phyloP scores from a whole-genome alignment of 129 eudicot genomes.

The Tagetes patula region DNA sequence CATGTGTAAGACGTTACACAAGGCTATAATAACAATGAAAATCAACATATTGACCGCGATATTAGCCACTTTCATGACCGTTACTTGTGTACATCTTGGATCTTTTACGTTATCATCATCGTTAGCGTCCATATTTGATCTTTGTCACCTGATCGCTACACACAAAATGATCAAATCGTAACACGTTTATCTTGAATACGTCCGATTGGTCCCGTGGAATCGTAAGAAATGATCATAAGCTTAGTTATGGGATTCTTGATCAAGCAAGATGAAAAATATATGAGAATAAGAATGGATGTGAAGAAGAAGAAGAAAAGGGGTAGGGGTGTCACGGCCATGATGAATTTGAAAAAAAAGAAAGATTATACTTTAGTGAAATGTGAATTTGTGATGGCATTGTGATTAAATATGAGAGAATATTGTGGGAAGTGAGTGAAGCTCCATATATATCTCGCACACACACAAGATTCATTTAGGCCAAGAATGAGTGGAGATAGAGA shows the following conservation, averaged over 20 bases:
- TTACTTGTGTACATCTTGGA: slow-evolving; percentile 42
- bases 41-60: slow-evolving; percentile 68
- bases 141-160: background rate
- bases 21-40: slow-evolving; percentile 49
- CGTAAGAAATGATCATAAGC: slow-evolving; percentile 21
- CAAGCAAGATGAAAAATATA: slow-evolving; percentile 2
- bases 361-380: slow-evolving; percentile 17
- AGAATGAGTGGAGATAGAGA: background rate
- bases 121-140: slow-evolving; percentile 24
- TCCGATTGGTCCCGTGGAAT: background rate
- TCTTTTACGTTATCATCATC: background rate
- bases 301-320: slow-evolving; percentile 18
- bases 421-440: slow-evolving; percentile 21
- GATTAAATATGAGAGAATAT: slow-evolving; percentile 37
- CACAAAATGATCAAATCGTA: background rate
- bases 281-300: slow-evolving; percentile 20
- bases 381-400: slow-evolving; percentile 27
- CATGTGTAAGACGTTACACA: slow-evolving; percentile 66
- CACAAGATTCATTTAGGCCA: background rate
- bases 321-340: slow-evolving; percentile 26
- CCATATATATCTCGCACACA: slow-evolving; percentile 10
- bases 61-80: slow-evolving; percentile 46
- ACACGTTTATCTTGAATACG: slow-evolving; percentile 26
- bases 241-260: slow-evolving; percentile 18
- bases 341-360: background rate